Evolutionary conservation across 352 stramenopile genomes (phyloP).

Genomic region (Phytophthora constricta): DNA sequence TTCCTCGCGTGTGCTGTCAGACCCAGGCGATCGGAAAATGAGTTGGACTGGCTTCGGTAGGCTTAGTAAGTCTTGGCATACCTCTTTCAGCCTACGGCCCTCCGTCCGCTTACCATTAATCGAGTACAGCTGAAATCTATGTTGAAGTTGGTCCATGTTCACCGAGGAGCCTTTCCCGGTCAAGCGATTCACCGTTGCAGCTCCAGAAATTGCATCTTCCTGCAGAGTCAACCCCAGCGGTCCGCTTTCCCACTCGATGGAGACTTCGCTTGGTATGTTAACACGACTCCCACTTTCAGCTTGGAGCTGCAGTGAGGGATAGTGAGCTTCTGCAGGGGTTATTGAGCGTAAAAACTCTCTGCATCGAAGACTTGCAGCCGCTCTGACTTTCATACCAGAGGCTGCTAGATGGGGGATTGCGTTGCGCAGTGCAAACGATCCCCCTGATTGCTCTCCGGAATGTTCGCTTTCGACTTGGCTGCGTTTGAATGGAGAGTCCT

Average conservation of each 20-base stretch:
- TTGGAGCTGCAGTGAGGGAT: not conserved
- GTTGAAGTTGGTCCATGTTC: constrained; percentile 48
- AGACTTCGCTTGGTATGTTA: constrained; percentile 22
- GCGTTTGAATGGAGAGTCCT: constrained; percentile 18
- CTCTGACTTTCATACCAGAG: constrained; percentile 11
- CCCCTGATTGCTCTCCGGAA: constrained; percentile 17
- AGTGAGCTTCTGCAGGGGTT: constrained; percentile 9
- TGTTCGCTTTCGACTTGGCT: constrained; percentile 29
- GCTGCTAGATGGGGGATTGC: constrained; percentile 15
- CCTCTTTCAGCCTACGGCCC: constrained; percentile 31
- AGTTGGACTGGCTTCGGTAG: constrained; percentile 58
- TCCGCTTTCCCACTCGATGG: constrained; percentile 59
- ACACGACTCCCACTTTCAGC: not conserved
- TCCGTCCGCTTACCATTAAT: constrained; percentile 56
- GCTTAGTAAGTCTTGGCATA: constrained; percentile 42
- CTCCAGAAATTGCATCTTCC: constrained; percentile 55
- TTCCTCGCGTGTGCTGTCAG: constrained; percentile 16
- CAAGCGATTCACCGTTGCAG: constrained; percentile 65
- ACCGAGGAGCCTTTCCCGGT: constrained; percentile 62
- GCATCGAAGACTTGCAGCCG: constrained; percentile 23
- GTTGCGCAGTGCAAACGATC: constrained; percentile 12
- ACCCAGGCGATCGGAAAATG: constrained; percentile 45
- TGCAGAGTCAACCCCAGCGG: constrained; percentile 61
- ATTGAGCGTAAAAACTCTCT: constrained; percentile 22
- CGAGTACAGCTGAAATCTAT: constrained; percentile 53